A percentile compares a stretch with the other conserved stretches of the same genome.
Evolutionary conservation across 2,329 filamentous ascomycete species (phyloP).

Genomic region (Stemphylium vesicarium): DNA sequence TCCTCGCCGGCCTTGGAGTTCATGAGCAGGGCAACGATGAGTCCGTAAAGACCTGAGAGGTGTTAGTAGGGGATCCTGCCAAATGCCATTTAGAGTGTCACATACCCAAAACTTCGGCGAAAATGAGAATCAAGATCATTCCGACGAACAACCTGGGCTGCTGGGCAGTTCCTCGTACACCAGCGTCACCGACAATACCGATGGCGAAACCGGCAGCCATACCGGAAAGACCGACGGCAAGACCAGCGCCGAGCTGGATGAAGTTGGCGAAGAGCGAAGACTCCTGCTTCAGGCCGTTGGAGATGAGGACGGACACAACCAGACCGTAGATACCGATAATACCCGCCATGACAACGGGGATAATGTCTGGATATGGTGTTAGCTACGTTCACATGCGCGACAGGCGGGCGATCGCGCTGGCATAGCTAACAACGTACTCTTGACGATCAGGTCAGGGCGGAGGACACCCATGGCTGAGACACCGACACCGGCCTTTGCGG

Average conservation of each 20-base stretch:
- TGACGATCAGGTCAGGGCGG: slow-evolving; percentile 96
- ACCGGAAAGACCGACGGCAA: slow-evolving; percentile 77
- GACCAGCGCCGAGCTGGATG: slow-evolving; percentile 61
- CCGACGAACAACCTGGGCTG: slow-evolving; percentile 89
- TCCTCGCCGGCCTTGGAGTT: slow-evolving; percentile 77
- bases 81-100: slow-evolving; percentile 20
- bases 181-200: slow-evolving; percentile 73
- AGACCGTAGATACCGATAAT: slow-evolving; percentile 94
- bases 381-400: slow-evolving; percentile 7
- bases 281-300: slow-evolving; percentile 58
- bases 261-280: slow-evolving; percentile 58
- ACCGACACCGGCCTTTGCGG: slow-evolving; percentile 98
- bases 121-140: slow-evolving; percentile 99
- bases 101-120: slow-evolving; percentile 96
- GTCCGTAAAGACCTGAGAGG: slow-evolving; percentile 86
- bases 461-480: slow-evolving; percentile 98
- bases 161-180: slow-evolving; percentile 85
- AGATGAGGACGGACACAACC: slow-evolving; percentile 62
- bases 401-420: not conserved
- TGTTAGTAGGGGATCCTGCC: slow-evolving; percentile 6
- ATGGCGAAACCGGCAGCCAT: slow-evolving; percentile 85
- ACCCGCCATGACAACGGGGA: slow-evolving; percentile 99
- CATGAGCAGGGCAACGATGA: slow-evolving; percentile 99
- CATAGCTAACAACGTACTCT: slow-evolving; percentile 72
- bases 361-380: slow-evolving; percentile 73